Evolutionary conservation across 2,329 filamentous ascomycete genomes (phyloP).

Genomic region (Trichoderma afroharzianum): DNA sequence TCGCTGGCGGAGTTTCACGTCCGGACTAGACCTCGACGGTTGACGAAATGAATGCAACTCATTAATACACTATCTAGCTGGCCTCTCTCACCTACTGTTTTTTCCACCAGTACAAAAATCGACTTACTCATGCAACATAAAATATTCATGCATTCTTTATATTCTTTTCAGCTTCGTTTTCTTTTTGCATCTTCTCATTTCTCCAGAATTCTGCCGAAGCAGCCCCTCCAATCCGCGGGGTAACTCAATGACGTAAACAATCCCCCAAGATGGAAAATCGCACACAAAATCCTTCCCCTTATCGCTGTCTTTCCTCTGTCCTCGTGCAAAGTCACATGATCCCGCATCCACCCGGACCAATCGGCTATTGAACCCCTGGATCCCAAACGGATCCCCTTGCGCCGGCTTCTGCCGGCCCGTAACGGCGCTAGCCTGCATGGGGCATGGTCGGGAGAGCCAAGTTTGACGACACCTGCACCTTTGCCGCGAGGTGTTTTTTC

Average conservation of each 20-base stretch:
- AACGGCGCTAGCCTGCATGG: background rate
- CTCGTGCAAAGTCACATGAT: constrained; percentile 15
- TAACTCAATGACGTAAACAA: background rate
- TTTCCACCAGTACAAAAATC: background rate
- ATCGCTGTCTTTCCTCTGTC: background rate
- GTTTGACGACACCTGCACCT: constrained; percentile 13
- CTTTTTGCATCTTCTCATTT: background rate
- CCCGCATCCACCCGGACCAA: background rate
- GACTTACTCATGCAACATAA: background rate
- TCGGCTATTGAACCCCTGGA: constrained; percentile 13
- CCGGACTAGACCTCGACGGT: background rate
- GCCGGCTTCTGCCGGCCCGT: constrained; percentile 18
- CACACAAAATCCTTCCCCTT: background rate
- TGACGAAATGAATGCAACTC: background rate
- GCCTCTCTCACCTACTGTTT: background rate
- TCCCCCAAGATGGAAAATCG: background rate
- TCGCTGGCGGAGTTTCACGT: background rate
- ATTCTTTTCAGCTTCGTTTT: background rate
- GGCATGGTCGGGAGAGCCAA: constrained; percentile 13
- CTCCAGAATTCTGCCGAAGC: background rate
- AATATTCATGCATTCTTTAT: background rate
- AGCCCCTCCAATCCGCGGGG: constrained; percentile 18
- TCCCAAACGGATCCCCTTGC: background rate
- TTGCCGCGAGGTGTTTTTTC: background rate
- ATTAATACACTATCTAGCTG: background rate